phyloP scores from a whole-genome alignment of 805 yeast genomes.

The Starmerella scarabaei region DNA sequence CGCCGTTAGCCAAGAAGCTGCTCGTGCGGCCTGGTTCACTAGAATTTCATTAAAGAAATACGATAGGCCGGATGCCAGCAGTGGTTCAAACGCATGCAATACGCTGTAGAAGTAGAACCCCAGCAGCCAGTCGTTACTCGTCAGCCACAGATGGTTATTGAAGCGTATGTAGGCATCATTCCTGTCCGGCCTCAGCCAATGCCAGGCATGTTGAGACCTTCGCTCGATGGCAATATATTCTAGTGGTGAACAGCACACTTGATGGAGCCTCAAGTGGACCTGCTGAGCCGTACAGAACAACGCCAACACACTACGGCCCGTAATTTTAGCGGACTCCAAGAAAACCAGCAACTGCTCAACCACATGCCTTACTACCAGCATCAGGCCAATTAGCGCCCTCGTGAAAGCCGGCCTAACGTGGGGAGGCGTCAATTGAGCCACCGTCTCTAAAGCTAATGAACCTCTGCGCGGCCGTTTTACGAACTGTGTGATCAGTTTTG shows the following conservation, averaged over 20 bases:
- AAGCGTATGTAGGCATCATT: constrained; percentile 46
- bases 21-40: constrained; percentile 34
- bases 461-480: constrained; percentile 20
- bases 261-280: constrained; percentile 62
- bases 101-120: constrained; percentile 50
- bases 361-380: constrained; percentile 22
- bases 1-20: constrained; percentile 63
- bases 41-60: constrained; percentile 29
- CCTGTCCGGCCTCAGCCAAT: constrained; percentile 29
- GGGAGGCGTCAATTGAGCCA: constrained; percentile 2
- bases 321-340: constrained; percentile 23
- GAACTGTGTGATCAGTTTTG: constrained; percentile 2
- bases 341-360: constrained; percentile 25
- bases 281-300: constrained; percentile 61
- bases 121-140: constrained; percentile 64
- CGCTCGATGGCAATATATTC: constrained; percentile 52
- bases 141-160: constrained; percentile 80
- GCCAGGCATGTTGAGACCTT: constrained; percentile 25
- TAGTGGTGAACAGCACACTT: constrained; percentile 62
- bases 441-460: constrained; percentile 10
- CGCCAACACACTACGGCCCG: constrained; percentile 21
- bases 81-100: constrained; percentile 23
- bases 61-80: constrained; percentile 22
- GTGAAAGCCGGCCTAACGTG: constrained; percentile 2
- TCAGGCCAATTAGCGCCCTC: constrained; percentile 13